Evolutionary conservation across 2,329 filamentous ascomycete genomes (phyloP).

Genomic region (Elsinoe arachidis): DNA sequence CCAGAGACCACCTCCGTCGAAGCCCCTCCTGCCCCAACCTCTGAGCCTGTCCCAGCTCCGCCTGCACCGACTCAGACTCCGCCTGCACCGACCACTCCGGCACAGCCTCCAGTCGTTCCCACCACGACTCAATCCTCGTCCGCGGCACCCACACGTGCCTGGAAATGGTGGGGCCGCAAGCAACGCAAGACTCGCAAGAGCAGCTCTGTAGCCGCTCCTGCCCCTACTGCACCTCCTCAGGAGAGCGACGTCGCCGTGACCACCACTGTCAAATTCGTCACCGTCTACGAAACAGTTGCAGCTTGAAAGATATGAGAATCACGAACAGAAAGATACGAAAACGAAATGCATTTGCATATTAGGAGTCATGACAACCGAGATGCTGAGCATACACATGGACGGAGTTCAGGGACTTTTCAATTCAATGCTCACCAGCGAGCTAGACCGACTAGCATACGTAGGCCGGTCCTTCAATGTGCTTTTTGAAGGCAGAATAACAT

Average conservation of each 20-base stretch:
- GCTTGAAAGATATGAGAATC: not conserved
- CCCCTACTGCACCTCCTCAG: not conserved
- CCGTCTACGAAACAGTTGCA: not conserved
- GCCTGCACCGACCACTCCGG: not conserved
- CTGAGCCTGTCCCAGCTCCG: not conserved
- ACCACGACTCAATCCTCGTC: not conserved
- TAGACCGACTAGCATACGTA: not conserved
- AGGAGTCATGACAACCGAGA: not conserved
- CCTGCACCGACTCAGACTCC: not conserved
- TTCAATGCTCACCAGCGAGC: not conserved
- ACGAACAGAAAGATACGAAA: not conserved
- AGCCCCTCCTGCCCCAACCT: not conserved
- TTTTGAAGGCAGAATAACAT: too few relatives aligned
- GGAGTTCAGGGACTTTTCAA: not conserved
- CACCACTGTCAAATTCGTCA: conserved; percentile 2
- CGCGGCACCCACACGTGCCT: not conserved
- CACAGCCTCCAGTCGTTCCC: not conserved
- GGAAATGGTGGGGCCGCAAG: not conserved
- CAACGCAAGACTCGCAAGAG: not conserved
- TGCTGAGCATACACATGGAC: not conserved
- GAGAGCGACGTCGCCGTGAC: not conserved
- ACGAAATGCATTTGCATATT: not conserved
- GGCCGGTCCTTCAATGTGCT: not conserved
- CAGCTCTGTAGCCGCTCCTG: not conserved
- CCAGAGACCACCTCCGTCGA: not conserved